Percentiles rank a stretch among this genome's conserved stretches.
phyloP scores from a whole-genome alignment of 139 green algal genomes.

The Tetraselmis striata region DNA sequence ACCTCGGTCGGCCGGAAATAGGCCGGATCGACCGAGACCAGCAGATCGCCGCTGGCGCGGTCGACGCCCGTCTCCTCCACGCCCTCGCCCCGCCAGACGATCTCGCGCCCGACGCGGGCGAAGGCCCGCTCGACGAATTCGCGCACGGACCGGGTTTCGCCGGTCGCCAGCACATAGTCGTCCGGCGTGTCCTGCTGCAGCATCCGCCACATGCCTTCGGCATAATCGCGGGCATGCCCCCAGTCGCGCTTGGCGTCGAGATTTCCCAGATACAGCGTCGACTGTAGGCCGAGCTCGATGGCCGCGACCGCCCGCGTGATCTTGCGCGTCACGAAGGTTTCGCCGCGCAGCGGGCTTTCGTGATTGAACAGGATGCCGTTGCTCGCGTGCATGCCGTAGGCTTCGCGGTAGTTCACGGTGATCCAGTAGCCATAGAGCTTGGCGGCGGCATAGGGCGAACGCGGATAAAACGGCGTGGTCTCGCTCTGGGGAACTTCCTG shows the following conservation, averaged over 20 bases:
- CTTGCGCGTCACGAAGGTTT: constrained; percentile 79
- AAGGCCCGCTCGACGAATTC: constrained; percentile 46
- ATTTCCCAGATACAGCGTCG: constrained; percentile 65
- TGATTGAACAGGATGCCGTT: constrained; percentile 86
- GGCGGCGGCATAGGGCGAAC: constrained; percentile 67
- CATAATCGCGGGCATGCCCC: constrained; percentile 74
- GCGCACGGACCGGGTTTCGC: constrained; percentile 40
- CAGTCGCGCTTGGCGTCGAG: constrained; percentile 73
- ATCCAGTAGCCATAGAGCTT: constrained; percentile 70
- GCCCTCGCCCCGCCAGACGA: constrained; percentile 44
- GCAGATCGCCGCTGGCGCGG: constrained; percentile 11
- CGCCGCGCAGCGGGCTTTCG: constrained; percentile 62
- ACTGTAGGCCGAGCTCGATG: constrained; percentile 45
- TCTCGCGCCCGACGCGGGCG: constrained; percentile 20
- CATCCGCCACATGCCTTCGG: constrained; percentile 72
- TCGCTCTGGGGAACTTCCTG: constrained; percentile 62
- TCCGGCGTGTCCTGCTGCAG: constrained; percentile 61
- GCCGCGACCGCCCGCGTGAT: constrained; percentile 50
- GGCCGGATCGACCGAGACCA: constrained; percentile 31
- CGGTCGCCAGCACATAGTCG: constrained; percentile 70
- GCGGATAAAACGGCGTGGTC: constrained; percentile 66
- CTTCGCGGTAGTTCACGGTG: constrained; percentile 69
- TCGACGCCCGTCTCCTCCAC: constrained; percentile 30
- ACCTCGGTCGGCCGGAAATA: constrained; percentile 76
- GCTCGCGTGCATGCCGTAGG: constrained; percentile 67